These are phyloP conservation scores for Adansonia grandidieri DNA, from an alignment of 441 rosid genomes.

Conservation along the genomic window DNA sequence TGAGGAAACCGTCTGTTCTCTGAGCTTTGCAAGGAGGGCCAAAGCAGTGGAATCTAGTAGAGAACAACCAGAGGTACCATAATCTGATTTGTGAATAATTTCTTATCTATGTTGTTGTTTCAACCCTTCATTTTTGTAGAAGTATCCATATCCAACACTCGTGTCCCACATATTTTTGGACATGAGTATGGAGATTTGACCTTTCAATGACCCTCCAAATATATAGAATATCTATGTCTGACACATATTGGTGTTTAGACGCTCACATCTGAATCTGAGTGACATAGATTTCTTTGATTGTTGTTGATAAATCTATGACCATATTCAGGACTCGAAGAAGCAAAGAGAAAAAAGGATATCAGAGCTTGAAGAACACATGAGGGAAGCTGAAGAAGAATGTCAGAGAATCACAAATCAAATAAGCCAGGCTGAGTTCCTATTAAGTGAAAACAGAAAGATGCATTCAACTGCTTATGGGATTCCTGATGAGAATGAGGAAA, in stretches of 20 bases:
- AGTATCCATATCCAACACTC: no score
- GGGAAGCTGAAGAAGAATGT: constrained; percentile 56
- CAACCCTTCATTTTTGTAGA: no score
- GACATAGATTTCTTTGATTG: not conserved
- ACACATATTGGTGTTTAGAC: no score
- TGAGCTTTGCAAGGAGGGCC: constrained; percentile 82
- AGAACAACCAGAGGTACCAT: constrained; percentile 60
- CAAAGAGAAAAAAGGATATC: constrained; percentile 54
- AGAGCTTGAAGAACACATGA: constrained; percentile 67
- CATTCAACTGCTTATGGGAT: constrained; percentile 34
- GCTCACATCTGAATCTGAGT: no score
- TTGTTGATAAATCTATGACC: constrained; percentile 24
- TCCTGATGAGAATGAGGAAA: constrained; percentile 44
- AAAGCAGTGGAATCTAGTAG: constrained; percentile 67
- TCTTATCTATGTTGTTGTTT: no score
- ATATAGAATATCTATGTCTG: no score
- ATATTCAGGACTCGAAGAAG: constrained; percentile 56
- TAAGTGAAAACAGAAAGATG: constrained; percentile 62
- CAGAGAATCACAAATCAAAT: constrained; percentile 45
- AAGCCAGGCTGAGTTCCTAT: constrained; percentile 54
- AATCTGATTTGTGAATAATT: not conserved
- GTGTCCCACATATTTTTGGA: no score
- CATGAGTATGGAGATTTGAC: no score
- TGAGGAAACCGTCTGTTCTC: constrained; percentile 78
- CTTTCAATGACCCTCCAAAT: no score